Evolutionary conservation across 116 monocot species (phyloP).

Genomic region (Zostera marina): DNA sequence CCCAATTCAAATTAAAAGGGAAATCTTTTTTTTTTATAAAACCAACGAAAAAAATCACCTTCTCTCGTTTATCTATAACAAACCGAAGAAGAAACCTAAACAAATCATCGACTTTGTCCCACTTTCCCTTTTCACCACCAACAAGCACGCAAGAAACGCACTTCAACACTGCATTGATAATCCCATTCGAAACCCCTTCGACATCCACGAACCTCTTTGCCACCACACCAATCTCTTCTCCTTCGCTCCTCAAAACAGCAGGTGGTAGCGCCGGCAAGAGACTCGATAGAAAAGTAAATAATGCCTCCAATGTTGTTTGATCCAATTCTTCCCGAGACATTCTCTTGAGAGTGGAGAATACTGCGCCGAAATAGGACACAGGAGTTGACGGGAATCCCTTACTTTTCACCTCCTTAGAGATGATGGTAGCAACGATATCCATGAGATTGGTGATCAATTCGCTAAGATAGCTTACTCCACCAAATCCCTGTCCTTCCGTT

Average conservation of each 20-base stretch:
- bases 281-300: constrained; percentile 51
- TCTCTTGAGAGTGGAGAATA: constrained; percentile 38
- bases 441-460: constrained; percentile 64
- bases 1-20: background rate
- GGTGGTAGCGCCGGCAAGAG: constrained; percentile 29
- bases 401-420: constrained; percentile 61
- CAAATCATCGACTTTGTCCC: constrained; percentile 14
- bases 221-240: constrained; percentile 24
- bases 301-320: constrained; percentile 20
- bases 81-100: constrained; percentile 44
- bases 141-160: constrained; percentile 35
- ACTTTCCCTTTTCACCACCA: constrained; percentile 35
- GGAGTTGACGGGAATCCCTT: constrained; percentile 41
- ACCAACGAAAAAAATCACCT: background rate
- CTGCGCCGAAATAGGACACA: constrained; percentile 70
- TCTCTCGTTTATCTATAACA: constrained; percentile 25
- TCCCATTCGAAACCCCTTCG: constrained; percentile 18
- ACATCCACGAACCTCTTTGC: constrained; percentile 28
- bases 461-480: too few relatives aligned
- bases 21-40: background rate
- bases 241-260: constrained; percentile 32
- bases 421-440: constrained; percentile 39
- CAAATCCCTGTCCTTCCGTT: too few relatives aligned
- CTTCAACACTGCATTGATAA: constrained; percentile 38
- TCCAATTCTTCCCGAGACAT: constrained; percentile 31